Evolutionary conservation across 495 filamentous ascomycete genomes (phyloP), one percentile per base, ranked within the genome.

Genomic region (Talaromyces stipitatus): DNA sequence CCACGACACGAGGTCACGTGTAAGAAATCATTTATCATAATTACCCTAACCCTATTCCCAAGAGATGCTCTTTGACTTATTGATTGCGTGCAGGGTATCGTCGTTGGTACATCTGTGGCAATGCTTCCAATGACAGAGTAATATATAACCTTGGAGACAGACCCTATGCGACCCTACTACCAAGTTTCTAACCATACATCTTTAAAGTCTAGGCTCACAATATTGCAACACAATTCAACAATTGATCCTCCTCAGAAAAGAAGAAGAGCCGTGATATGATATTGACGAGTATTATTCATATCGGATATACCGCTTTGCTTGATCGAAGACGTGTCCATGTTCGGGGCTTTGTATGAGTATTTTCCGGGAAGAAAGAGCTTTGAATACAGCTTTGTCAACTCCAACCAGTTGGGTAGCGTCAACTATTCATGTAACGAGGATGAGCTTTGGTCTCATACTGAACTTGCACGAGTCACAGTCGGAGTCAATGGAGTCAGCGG

Each of bases 401-500:
- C 36, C n/a, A 41, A 41, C n/a, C 36, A 5, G 3, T 9, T 41
- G 6, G 36, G 8, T 26, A 4, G 20, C 22, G 10, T 20, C 45
- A 11, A 48, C 24, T 20, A 48, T 48, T 26, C 24, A 6, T n/a
- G 1, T 2, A 20, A 10, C 11, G 22, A n/a, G 24, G 6, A 30
- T 8, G 38, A 4, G 10, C 30, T 12, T 9, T 43, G 23, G 22
- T 38, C 6, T 41, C 16, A 3, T 26, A 30, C 24, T 55, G 54
- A 29, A n/a, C 12, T 46, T 36, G 51, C 20, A 16, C 54, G 54
- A 45, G 36, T 18, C 9, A 33, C 47, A 48, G 22, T 48, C 43
- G 51, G 53, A 45, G 51, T 47, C 22, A 33, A 26, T 50, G 63
- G 60, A 27, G 58, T 67, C 1, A 59, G 28, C 20, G 36, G 55